Conservation (phyloP, 2,329 filamentous ascomycete genomes). For the Venturia oleaginea region DNA sequence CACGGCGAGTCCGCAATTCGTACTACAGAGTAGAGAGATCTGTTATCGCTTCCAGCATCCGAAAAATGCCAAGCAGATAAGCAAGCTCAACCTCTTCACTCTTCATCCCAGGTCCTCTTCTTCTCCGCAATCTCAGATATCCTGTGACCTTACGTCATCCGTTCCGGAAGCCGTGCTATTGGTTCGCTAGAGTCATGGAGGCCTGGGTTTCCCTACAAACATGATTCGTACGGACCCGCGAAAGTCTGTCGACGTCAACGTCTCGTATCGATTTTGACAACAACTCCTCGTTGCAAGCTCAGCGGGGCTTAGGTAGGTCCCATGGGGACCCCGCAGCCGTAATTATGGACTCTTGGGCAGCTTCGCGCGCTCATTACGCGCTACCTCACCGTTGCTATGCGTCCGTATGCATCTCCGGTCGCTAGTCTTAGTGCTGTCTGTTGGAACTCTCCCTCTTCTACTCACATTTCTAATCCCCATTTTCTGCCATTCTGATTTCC, state of each 20-base stretch:
- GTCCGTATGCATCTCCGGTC: neutral
- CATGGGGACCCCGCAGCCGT: slow-evolving; percentile 6
- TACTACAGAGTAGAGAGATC: neutral
- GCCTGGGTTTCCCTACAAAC: neutral
- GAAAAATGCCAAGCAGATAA: no score
- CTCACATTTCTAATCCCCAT: no score
- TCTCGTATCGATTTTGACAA: neutral
- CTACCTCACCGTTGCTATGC: neutral
- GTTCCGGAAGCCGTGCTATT: neutral
- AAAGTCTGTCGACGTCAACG: neutral
- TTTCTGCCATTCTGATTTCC: no score
- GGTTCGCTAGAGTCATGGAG: neutral
- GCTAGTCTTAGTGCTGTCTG: neutral
- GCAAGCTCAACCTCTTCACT: neutral
- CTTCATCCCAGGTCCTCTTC: neutral
- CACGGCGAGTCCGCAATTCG: neutral
- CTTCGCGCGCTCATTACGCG: neutral
- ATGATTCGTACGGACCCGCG: neutral
- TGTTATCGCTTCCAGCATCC: neutral
- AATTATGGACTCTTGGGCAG: neutral
- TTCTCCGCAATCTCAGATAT: neutral
- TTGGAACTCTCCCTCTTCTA: no score
- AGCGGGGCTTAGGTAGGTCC: neutral
- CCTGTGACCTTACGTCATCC: neutral
- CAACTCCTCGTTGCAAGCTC: no score